Percentiles rank a stretch among this genome's conserved stretches.
Conservation (phyloP, 2,329 filamentous ascomycete species). For the Cladorrhinum sp. region DNA sequence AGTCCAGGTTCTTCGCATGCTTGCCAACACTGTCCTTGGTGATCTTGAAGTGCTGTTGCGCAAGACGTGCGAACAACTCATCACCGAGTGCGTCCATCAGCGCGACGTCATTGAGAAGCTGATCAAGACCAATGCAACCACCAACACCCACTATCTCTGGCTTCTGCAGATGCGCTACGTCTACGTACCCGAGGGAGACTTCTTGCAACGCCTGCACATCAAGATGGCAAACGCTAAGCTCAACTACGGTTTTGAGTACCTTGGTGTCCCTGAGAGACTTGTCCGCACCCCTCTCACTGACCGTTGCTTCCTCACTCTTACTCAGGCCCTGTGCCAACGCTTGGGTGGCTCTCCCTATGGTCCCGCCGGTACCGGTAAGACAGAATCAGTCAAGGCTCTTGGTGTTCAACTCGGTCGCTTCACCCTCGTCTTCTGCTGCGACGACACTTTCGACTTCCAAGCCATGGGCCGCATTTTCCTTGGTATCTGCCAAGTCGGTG, state of each 20-base stretch:
- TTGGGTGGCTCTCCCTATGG: conserved; percentile 97
- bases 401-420: conserved; percentile 96
- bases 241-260: conserved; percentile 96
- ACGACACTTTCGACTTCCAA: conserved; percentile 99
- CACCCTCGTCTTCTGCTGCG: conserved; percentile 98
- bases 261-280: conserved; percentile 92
- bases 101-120: conserved; percentile 90
- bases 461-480: conserved; percentile 99
- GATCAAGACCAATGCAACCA: conserved; percentile 68
- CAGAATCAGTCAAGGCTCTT: conserved; percentile 96
- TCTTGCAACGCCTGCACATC: conserved; percentile 77
- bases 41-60: conserved; percentile 83
- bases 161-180: conserved; percentile 96
- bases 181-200: conserved; percentile 78
- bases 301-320: conserved; percentile 95
- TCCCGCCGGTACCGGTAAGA: conserved; percentile 96
- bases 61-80: conserved; percentile 97
- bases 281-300: conserved; percentile 96
- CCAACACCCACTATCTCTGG: conserved; percentile 84
- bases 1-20: conserved; percentile 77
- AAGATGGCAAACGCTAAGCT: conserved; percentile 96
- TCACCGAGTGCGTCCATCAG: conserved; percentile 98
- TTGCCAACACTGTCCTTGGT: conserved; percentile 84
- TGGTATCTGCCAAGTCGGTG: conserved; percentile 97
- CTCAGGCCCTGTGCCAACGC: conserved; percentile 90